Evolutionary conservation across 2,329 filamentous ascomycete species (phyloP).

Genomic region (Arthrobotrys entomopaga): DNA sequence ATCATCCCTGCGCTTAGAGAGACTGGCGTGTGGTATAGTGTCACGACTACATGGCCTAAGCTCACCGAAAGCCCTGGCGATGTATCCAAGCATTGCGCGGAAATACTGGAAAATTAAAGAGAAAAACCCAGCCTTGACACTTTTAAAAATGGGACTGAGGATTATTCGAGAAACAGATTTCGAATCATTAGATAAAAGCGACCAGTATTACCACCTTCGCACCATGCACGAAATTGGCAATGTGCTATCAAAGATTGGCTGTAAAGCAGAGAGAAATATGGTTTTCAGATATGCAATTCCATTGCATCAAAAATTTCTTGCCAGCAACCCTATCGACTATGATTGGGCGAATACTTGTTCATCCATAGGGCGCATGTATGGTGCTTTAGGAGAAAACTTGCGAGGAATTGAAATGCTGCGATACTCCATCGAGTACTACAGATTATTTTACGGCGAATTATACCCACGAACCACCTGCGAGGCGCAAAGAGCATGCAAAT

Average conservation of each 20-base stretch:
- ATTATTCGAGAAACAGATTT: neutral
- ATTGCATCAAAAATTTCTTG: neutral
- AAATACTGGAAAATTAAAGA: conserved; percentile 9
- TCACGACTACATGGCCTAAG: neutral
- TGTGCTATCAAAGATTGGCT: neutral
- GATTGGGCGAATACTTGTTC: neutral
- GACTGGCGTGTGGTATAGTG: neutral
- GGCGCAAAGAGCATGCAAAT: neutral
- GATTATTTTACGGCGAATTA: neutral
- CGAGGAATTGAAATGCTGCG: conserved; percentile 9
- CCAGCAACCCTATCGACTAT: neutral
- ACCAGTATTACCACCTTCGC: neutral
- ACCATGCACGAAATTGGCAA: neutral
- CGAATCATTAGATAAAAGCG: neutral
- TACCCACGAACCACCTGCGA: neutral
- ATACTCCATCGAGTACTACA: neutral
- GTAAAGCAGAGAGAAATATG: neutral
- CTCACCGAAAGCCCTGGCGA: neutral
- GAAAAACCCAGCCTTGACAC: neutral
- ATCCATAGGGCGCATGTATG: neutral
- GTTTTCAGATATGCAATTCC: conserved; percentile 2
- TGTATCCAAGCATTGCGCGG: neutral
- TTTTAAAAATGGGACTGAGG: neutral
- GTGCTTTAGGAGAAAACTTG: neutral
- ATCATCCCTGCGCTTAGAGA: neutral